Percentiles rank a stretch among this genome's conserved stretches.
Evolutionary conservation across 768 basidiomycete genomes (phyloP).

Genomic region (Suillus weaverae): DNA sequence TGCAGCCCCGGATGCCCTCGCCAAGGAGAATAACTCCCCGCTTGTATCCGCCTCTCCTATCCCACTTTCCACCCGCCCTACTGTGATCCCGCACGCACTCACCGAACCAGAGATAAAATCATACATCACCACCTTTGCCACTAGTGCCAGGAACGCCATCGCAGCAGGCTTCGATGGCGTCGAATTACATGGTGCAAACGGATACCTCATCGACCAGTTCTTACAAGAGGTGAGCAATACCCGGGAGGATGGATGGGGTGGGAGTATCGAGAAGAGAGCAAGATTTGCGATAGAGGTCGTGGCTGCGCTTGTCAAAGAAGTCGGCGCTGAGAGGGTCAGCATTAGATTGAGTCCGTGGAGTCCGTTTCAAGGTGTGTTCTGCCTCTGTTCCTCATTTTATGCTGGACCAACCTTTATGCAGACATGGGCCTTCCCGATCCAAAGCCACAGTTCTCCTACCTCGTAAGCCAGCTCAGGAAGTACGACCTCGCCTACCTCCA

Average conservation of each 20-base stretch:
- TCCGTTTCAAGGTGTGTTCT: constrained; percentile 30
- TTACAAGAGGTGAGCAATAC: constrained; percentile 39
- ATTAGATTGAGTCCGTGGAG: constrained; percentile 47
- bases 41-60: constrained; percentile 27
- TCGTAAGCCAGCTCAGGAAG: constrained; percentile 27
- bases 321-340: constrained; percentile 45
- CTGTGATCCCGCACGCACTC: constrained; percentile 37
- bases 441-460: constrained; percentile 35
- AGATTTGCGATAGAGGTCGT: constrained; percentile 47
- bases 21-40: constrained; percentile 15
- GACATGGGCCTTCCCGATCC: constrained; percentile 29
- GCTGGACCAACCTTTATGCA: not conserved
- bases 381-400: constrained; percentile 6
- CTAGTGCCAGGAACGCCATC: not conserved
- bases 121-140: constrained; percentile 26
- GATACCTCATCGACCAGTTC: constrained; percentile 42
- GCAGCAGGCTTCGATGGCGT: constrained; percentile 35
- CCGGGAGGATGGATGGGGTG: constrained; percentile 51
- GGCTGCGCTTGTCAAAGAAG: constrained; percentile 38
- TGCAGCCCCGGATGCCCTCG: constrained; percentile 20
- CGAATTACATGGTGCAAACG: constrained; percentile 37
- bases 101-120: constrained; percentile 44
- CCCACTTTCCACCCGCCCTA: constrained; percentile 10
- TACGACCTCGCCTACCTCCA: constrained; percentile 43
- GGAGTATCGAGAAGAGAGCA: constrained; percentile 46